A percentile compares a stretch with the other conserved stretches of the same genome.
These are phyloP conservation scores for Aureobasidium sp. DNA, from an alignment of 2,329 filamentous ascomycete species.

Conservation along the genomic window DNA sequence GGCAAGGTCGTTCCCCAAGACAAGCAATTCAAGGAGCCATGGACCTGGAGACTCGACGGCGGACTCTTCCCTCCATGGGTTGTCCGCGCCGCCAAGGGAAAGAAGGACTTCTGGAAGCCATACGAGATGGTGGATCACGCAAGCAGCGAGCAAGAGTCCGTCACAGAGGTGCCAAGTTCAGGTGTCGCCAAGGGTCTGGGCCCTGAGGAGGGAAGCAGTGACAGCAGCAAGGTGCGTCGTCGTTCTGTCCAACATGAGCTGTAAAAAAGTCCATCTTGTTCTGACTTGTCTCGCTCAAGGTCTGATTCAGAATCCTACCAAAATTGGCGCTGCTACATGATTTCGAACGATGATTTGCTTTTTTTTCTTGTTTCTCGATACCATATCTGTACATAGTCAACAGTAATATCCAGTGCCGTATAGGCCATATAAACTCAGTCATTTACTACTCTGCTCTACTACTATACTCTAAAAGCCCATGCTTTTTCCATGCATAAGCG, in stretches of 20 bases:
- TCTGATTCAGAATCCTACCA: background rate
- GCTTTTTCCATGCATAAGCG: too few species aligned
- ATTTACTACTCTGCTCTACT: too few species aligned
- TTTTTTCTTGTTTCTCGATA: too few species aligned
- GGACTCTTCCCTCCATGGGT: constrained; percentile 71
- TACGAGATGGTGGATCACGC: constrained; percentile 14
- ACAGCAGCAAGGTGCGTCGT: constrained; percentile 7
- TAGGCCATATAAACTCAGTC: too few species aligned
- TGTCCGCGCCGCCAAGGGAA: constrained; percentile 52
- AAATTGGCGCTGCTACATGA: background rate
- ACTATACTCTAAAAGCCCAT: too few species aligned
- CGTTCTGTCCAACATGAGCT: constrained; percentile 4
- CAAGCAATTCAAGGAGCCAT: constrained; percentile 67
- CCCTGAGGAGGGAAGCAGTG: constrained; percentile 4
- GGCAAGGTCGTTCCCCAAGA: constrained; percentile 67
- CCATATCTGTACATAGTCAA: too few species aligned
- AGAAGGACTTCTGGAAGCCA: constrained; percentile 63
- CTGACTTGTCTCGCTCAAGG: background rate
- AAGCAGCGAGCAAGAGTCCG: background rate
- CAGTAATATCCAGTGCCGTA: too few species aligned
- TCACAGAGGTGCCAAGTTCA: background rate
- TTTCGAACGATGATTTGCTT: too few species aligned
- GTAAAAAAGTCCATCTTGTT: background rate
- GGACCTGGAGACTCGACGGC: constrained; percentile 69
- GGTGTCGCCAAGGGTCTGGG: background rate